phyloP scores from a whole-genome alignment of 371 early-diverging fungal species.

The Mortierella sp. region DNA sequence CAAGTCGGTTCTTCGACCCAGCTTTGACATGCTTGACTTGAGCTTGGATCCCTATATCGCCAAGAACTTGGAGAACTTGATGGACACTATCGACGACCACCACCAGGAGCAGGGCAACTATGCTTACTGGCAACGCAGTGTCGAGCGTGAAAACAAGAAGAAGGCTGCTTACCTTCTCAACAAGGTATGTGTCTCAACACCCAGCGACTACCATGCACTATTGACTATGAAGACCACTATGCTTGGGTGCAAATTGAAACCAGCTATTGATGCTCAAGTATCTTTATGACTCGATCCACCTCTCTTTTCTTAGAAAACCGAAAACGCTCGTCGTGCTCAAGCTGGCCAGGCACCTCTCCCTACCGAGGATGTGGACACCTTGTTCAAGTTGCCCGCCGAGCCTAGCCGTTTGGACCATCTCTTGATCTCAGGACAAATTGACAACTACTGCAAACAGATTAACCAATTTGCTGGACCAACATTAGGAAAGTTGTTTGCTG shows the following conservation, averaged over 20 bases:
- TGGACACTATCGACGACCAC: conserved; percentile 91
- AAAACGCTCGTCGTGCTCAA: conserved; percentile 82
- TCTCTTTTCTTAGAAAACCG: conserved; percentile 63
- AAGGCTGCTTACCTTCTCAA: conserved; percentile 50
- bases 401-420: conserved; percentile 92
- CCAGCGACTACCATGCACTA: background rate
- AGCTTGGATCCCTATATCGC: conserved; percentile 84
- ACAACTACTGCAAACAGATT: conserved; percentile 91
- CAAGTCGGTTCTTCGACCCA: conserved; percentile 76
- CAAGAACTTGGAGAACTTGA: conserved; percentile 89
- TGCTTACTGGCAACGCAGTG: conserved; percentile 92
- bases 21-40: conserved; percentile 86
- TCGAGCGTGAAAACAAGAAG: conserved; percentile 86
- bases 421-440: conserved; percentile 89
- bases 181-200: conserved; percentile 58
- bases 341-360: conserved; percentile 81
- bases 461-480: conserved; percentile 92
- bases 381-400: conserved; percentile 83
- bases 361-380: conserved; percentile 77
- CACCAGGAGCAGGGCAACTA: conserved; percentile 92
- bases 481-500: conserved; percentile 84
- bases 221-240: background rate
- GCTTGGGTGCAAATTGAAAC: no score
- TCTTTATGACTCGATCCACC: background rate
- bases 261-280: no score